Conservation (phyloP, 257 asterid species). For the Cinchona pubescens region DNA sequence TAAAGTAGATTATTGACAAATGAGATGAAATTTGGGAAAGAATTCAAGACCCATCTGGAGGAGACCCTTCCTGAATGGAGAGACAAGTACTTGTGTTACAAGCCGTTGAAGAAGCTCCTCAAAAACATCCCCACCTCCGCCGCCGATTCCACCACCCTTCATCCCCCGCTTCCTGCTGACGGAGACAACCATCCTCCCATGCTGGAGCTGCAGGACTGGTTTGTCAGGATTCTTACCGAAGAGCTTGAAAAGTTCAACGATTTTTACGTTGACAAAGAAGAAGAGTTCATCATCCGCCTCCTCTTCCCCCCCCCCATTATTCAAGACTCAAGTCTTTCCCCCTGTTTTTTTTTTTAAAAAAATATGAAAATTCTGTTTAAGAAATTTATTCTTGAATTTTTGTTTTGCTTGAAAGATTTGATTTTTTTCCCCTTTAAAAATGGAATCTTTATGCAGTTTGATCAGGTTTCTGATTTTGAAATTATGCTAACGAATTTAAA, state of each 20-base stretch:
- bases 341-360: not conserved
- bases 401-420: not conserved
- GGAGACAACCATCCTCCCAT: conserved; percentile 27
- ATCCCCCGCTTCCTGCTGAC: conserved; percentile 16
- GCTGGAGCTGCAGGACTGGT: conserved; percentile 61
- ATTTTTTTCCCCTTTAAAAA: not conserved
- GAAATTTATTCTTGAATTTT: not conserved
- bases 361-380: too few relatives aligned
- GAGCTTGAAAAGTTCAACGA: conserved; percentile 89
- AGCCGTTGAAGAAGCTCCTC: conserved; percentile 78
- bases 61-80: conserved; percentile 94
- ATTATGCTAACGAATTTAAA: not conserved
- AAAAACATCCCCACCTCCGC: conserved; percentile 47
- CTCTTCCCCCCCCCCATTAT: not conserved
- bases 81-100: conserved; percentile 78
- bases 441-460: not conserved
- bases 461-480: not conserved
- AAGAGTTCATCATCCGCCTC: conserved; percentile 75
- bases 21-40: conserved; percentile 83
- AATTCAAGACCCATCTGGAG: conserved; percentile 61
- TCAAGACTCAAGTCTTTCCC: not conserved
- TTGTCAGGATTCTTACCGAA: conserved; percentile 55
- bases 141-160: conserved; percentile 16
- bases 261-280: conserved; percentile 97
- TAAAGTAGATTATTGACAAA: not conserved